Conservation (phyloP, 2,329 filamentous ascomycete genomes). For the Sporothrix dimorphospora region DNA sequence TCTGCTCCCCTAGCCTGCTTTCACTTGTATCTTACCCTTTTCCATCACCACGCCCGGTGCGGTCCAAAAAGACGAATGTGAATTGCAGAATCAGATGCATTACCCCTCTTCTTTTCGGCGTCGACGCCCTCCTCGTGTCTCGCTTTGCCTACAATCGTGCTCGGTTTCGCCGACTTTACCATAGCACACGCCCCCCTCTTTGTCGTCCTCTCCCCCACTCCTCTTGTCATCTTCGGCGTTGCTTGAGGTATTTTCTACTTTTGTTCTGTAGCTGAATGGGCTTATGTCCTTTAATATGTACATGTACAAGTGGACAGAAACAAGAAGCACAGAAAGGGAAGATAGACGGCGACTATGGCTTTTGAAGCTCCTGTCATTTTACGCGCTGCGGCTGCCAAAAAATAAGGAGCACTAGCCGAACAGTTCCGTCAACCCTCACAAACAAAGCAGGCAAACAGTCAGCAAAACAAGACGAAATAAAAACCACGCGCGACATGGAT, state of each 20-base stretch:
- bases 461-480: neutral
- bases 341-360: neutral
- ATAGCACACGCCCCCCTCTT: slow-evolving; percentile 10
- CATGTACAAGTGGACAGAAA: neutral
- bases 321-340: neutral
- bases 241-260: slow-evolving; percentile 26
- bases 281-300: too few species aligned
- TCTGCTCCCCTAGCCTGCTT: neutral
- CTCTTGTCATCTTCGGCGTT: neutral
- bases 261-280: neutral
- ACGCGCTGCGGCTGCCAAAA: neutral
- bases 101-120: slow-evolving; percentile 25
- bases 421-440: neutral
- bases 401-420: neutral
- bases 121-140: neutral
- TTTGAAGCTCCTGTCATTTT: neutral
- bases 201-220: neutral
- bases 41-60: too few species aligned
- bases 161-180: neutral
- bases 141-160: too few species aligned
- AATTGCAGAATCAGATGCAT: too few species aligned
- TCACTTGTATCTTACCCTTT: neutral
- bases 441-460: neutral
- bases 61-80: too few species aligned
- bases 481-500: neutral